These are phyloP conservation scores for Hypholoma fasciculare DNA, from an alignment of 768 basidiomycete genomes.

Conservation along the genomic window DNA sequence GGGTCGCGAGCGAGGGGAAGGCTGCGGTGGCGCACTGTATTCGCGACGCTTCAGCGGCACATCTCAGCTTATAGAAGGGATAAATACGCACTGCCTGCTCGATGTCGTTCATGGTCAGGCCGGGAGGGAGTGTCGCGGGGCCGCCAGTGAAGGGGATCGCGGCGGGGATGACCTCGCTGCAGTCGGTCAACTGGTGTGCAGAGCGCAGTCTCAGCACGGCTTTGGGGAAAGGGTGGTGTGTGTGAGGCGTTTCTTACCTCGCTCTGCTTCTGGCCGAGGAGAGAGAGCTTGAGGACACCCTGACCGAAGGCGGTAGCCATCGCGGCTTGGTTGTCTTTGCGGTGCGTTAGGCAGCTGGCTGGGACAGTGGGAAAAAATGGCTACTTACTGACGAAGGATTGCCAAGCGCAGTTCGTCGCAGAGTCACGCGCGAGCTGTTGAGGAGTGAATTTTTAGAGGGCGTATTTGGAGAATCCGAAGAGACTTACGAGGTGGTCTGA, in stretches of 20 bases:
- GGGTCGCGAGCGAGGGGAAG: conserved; percentile 12
- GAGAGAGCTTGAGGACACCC: conserved; percentile 43
- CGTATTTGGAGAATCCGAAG: not conserved
- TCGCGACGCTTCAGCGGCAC: not conserved
- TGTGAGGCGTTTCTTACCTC: conserved; percentile 1
- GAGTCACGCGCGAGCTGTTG: conserved; percentile 34
- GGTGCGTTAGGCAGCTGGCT: too few relatives aligned
- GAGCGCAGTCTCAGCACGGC: too few relatives aligned
- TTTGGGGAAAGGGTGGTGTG: too few relatives aligned
- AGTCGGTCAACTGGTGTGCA: conserved; percentile 33
- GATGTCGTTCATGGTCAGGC: conserved; percentile 24
- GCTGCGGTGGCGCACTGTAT: conserved; percentile 10
- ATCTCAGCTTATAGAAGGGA: not conserved
- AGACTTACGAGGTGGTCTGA: conserved; percentile 36
- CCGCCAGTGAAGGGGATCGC: conserved; percentile 26
- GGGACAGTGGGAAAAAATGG: not conserved
- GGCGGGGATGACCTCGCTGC: conserved; percentile 43
- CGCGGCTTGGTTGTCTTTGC: conserved; percentile 25
- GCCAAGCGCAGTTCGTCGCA: conserved; percentile 49
- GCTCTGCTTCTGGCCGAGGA: conserved; percentile 38
- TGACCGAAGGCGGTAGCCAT: conserved; percentile 36
- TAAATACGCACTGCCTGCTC: conserved; percentile 32
- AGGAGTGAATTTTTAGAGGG: not conserved
- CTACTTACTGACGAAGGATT: conserved; percentile 38
- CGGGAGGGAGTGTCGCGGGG: conserved; percentile 32